Base-by-base conservation (phyloP, 352 stramenopile genomes). In the Labyrinthula sp. region DNA sequence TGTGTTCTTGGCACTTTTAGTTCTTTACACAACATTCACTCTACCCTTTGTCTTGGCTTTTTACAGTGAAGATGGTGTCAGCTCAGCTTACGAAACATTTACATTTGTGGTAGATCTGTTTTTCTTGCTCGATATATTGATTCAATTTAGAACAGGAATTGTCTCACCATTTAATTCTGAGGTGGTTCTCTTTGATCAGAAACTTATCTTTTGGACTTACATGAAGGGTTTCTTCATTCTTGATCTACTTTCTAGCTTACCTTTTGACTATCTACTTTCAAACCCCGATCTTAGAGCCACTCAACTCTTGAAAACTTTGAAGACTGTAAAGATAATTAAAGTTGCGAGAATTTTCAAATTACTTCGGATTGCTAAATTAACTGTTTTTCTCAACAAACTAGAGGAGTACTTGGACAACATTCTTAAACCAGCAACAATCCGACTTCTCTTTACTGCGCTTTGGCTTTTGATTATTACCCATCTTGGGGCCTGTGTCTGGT, bases 21-120 rank as follows among this genome's bases (percentile, higher is more conserved):
- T 52, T 12, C 36, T 47, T n/a, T 52, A 52, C 21, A 25, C 34
- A 9, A 52, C 23, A 14, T 15, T 52, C 6, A 52, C 47, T 31
- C 8, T 52, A 5, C 43, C 43, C 15, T 10, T 52, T 6, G 31
- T 31, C 7, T 34, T 52, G 6, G 21, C 37, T 15, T 52, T 52
- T 20, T 17, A 47, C 3, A 4, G 40, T 5, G 43, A 35, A 25
- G 21, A 9, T 4, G 21, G 12, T 14, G 9, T 14, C 7, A 46
- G 3, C 10, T 52, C 43, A 1, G 8, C 35, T 8, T 31, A 25
- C 7, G 8, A 45, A 5, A 36, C 18, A 21, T 36, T 50, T 17
- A 35, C 40, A 25, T 25, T 52, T 7, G 30, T 52, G 6, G 23
- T 52, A 9, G 43, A 52, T 18, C 8, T 52, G 1, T 18, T 27